Evolutionary conservation across 2,329 filamentous ascomycete genomes (phyloP), one percentile per base, ranked within the genome.

Genomic region (Aureobasidium sp.): DNA sequence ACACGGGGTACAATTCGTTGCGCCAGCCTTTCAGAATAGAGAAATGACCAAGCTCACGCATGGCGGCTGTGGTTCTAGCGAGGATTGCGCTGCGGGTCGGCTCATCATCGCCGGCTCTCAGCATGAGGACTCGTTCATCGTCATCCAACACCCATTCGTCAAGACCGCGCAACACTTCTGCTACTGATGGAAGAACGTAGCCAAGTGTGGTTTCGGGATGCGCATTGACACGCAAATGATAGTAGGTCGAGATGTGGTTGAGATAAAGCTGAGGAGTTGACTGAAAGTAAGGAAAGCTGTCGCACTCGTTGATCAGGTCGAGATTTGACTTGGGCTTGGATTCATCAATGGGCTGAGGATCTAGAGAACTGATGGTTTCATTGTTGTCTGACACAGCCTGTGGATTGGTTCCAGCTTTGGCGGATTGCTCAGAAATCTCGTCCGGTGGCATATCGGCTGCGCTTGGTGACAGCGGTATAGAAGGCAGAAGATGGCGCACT

Each of bases 1-100:
- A 93, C 6, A 95, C 80, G 0, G 88, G 84, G 73, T 89, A 95
- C 14, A 82, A 70, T 69, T 95, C 90, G 62, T 88, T 73, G 37
- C 89, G 79, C 90, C 90, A 95, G 55, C 86, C 86, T 16, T 74
- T 74, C 14, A 97, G 76, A 1, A 95, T 75, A 34, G 80, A 74
- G 66, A 97, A 97, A 1, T 79, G 80, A 6, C 78, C 73, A n/a
- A 79, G 77, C n/a, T 79, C 72, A 16, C 84, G 82, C 77, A 90
- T 88, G 59, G 85, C 79, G 1, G 74, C 65, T 30, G 84, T 76
- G 4, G 90, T 84, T 39, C 73, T 70, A 3, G 72, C 74, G 8
- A 84, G 67, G 7, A 74, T 66, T 4, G 72, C 69, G 39, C 79
- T 89, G 48, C 90, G 82, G 60, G 83, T 77, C 14, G 74, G 70